Evolutionary conservation across 257 asterid genomes (phyloP).

Genomic region (Penstemon barbatus): DNA sequence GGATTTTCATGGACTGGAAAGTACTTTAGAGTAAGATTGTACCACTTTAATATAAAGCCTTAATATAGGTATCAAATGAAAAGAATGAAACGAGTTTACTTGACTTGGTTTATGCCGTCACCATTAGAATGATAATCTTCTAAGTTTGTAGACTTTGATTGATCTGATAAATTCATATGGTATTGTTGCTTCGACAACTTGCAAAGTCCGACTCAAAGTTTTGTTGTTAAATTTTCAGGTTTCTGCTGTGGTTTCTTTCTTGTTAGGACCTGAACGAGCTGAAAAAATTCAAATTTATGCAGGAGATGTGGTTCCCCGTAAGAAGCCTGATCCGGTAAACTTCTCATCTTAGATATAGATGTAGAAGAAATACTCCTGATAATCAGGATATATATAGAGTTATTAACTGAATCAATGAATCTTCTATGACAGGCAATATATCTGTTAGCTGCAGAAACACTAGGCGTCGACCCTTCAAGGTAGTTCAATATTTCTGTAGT

Average conservation of each 20-base stretch:
- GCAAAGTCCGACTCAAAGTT: neutral
- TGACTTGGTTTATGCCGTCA: neutral
- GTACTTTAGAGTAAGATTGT: neutral
- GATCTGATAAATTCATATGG: neutral
- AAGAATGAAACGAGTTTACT: neutral
- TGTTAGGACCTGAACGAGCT: conserved; percentile 82
- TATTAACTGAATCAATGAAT: conserved; percentile 2
- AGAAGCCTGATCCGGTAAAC: conserved; percentile 96
- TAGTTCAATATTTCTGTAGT: conserved; percentile 18
- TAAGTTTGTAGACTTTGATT: neutral
- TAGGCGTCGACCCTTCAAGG: conserved; percentile 87
- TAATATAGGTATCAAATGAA: neutral
- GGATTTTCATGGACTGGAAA: neutral
- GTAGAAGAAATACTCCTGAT: neutral
- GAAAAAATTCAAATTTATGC: conserved; percentile 85
- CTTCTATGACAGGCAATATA: conserved; percentile 77
- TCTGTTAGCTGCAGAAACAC: conserved; percentile 79
- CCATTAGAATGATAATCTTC: neutral
- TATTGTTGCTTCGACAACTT: neutral
- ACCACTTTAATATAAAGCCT: neutral
- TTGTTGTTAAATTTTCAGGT: conserved; percentile 46
- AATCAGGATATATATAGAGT: neutral
- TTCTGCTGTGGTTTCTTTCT: conserved; percentile 88
- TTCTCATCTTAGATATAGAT: conserved; percentile 17
- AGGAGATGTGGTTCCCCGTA: conserved; percentile 94